Conservation (phyloP, 352 stramenopile genomes). For the Globisporangium cederbergense region DNA sequence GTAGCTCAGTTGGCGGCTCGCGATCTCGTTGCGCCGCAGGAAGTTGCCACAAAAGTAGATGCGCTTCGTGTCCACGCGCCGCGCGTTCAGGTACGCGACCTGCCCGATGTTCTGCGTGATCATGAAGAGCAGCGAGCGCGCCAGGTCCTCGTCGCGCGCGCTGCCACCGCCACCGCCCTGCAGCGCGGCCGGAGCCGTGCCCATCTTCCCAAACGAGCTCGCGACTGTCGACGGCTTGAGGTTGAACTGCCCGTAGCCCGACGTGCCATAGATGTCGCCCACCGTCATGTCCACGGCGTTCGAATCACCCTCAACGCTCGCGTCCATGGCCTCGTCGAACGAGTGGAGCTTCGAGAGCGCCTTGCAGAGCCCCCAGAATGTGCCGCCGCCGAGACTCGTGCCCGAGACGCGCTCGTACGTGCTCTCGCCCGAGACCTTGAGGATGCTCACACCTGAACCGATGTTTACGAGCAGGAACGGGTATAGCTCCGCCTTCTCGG, state of each 20-base stretch:
- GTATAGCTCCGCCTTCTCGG: conserved; percentile 66
- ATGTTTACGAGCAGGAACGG: conserved; percentile 98
- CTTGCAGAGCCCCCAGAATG: conserved; percentile 95
- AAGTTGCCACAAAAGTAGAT: conserved; percentile 98
- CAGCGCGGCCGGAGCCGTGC: conserved; percentile 20
- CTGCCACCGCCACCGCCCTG: conserved; percentile 4
- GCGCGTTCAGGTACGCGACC: conserved; percentile 95
- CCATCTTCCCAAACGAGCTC: conserved; percentile 97
- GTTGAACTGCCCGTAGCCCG: conserved; percentile 88
- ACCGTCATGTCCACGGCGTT: conserved; percentile 95
- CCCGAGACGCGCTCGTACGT: conserved; percentile 95
- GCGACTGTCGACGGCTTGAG: conserved; percentile 87
- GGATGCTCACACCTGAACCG: conserved; percentile 96
- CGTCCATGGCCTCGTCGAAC: conserved; percentile 79
- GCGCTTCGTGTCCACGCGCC: conserved; percentile 85
- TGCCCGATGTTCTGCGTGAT: conserved; percentile 98
- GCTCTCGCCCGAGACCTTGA: conserved; percentile 88
- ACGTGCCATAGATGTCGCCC: conserved; percentile 96
- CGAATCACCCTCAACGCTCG: conserved; percentile 60
- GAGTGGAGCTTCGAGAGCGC: conserved; percentile 87
- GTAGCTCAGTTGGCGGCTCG: conserved; percentile 83
- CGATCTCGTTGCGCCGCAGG: conserved; percentile 94
- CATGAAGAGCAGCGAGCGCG: conserved; percentile 95
- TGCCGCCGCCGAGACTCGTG: conserved; percentile 96
- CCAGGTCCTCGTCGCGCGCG: conserved; percentile 92